A percentile compares a stretch with the other conserved stretches of the same genome.
phyloP scores from a whole-genome alignment of 306 rosid genomes.

The Cucumis melo region DNA sequence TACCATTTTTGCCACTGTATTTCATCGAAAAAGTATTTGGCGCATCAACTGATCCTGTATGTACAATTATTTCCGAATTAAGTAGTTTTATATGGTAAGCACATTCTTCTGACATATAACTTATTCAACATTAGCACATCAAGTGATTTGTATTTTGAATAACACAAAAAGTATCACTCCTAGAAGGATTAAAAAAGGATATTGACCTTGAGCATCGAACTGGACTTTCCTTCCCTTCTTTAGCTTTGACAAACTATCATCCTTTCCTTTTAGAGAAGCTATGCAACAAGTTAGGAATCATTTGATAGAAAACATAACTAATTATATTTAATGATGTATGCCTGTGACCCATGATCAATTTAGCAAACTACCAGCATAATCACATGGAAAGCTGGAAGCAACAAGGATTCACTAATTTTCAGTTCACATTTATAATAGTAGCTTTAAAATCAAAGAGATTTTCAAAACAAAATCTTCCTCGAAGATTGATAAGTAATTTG shows the following conservation, averaged over 20 bases:
- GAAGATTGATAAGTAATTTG: neutral
- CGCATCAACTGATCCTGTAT: slow-evolving; percentile 1
- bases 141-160: neutral
- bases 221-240: slow-evolving; percentile 63
- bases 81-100: neutral
- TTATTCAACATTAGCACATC: neutral
- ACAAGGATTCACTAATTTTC: neutral
- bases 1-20: slow-evolving; percentile 7
- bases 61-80: neutral
- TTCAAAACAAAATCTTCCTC: neutral
- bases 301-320: neutral
- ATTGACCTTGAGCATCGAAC: slow-evolving; percentile 47
- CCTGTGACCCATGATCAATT: neutral
- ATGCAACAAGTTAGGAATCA: slow-evolving; percentile 6
- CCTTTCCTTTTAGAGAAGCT: slow-evolving; percentile 61
- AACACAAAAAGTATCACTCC: neutral
- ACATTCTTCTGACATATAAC: neutral
- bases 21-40: neutral
- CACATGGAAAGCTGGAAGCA: neutral
- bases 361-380: neutral
- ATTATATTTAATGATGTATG: neutral
- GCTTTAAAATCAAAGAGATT: neutral
- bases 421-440: neutral
- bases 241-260: slow-evolving; percentile 52
- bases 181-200: neutral